Percentiles rank a stretch among this genome's conserved stretches.
Conservation (phyloP, 1,284 basidiomycete genomes). For the Xerocomus amazonicus region DNA sequence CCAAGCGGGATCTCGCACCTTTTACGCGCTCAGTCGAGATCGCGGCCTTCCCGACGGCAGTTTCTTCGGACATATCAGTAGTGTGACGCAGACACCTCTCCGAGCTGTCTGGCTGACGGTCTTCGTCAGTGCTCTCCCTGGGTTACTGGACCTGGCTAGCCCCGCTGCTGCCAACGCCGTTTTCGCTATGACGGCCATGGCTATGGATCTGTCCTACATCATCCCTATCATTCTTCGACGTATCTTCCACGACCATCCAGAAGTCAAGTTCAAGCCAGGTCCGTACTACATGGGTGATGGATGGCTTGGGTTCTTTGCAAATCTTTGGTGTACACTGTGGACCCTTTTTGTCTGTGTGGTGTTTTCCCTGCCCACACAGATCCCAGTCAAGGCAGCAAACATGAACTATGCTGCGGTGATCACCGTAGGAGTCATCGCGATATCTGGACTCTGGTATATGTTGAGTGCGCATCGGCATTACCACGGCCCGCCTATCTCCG, state of each 20-base stretch:
- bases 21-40: constrained; percentile 90
- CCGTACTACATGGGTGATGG: constrained; percentile 87
- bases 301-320: constrained; percentile 59
- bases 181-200: constrained; percentile 77
- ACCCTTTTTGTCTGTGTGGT: constrained; percentile 67
- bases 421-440: constrained; percentile 23
- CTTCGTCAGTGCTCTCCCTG: constrained; percentile 66
- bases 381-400: constrained; percentile 58
- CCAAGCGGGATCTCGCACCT: constrained; percentile 83
- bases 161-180: constrained; percentile 80
- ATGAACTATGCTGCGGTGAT: constrained; percentile 21
- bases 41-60: constrained; percentile 44
- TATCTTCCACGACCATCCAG: constrained; percentile 75
- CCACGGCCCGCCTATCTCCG: constrained; percentile 20
- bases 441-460: constrained; percentile 28
- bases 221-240: constrained; percentile 73
- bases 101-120: constrained; percentile 52
- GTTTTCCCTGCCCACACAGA: constrained; percentile 67
- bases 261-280: constrained; percentile 83
- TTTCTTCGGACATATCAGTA: constrained; percentile 66
- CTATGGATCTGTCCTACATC: constrained; percentile 68
- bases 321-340: constrained; percentile 67
- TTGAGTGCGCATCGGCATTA: constrained; percentile 27
- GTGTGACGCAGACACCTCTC: constrained; percentile 61
- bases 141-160: constrained; percentile 74